Evolutionary conservation across 2,329 filamentous ascomycete genomes (phyloP).

Genomic region (Xylaria sp.): DNA sequence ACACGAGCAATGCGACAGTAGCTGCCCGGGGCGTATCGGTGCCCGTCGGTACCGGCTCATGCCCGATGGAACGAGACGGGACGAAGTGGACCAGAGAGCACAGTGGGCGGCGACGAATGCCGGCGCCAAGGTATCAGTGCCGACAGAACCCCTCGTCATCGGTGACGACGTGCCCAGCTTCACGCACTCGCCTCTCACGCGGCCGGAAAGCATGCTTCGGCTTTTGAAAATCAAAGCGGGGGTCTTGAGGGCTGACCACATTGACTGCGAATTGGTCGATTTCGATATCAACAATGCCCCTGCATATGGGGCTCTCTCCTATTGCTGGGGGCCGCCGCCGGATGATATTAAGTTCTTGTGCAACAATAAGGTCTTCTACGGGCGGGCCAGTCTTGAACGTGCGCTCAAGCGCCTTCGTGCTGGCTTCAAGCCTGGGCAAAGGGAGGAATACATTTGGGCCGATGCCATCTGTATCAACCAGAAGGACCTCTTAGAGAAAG

Average conservation of each 20-base stretch:
- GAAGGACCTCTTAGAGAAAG: background rate
- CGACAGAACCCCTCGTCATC: background rate
- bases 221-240: background rate
- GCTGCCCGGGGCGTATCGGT: background rate
- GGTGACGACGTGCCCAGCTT: background rate
- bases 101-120: background rate
- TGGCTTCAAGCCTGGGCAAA: background rate
- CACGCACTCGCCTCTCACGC: background rate
- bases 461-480: background rate
- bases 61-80: background rate
- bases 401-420: background rate
- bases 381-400: background rate
- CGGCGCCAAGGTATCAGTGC: background rate
- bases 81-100: background rate
- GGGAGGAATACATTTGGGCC: background rate
- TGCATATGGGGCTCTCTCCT: background rate
- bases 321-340: background rate
- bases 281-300: background rate
- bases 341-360: background rate
- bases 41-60: background rate
- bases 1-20: background rate
- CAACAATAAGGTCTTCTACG: background rate
- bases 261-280: background rate
- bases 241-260: background rate
- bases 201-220: background rate